These are phyloP conservation scores for Penicillium sp. DNA, from an alignment of 2,329 filamentous ascomycete species.

Conservation along the genomic window DNA sequence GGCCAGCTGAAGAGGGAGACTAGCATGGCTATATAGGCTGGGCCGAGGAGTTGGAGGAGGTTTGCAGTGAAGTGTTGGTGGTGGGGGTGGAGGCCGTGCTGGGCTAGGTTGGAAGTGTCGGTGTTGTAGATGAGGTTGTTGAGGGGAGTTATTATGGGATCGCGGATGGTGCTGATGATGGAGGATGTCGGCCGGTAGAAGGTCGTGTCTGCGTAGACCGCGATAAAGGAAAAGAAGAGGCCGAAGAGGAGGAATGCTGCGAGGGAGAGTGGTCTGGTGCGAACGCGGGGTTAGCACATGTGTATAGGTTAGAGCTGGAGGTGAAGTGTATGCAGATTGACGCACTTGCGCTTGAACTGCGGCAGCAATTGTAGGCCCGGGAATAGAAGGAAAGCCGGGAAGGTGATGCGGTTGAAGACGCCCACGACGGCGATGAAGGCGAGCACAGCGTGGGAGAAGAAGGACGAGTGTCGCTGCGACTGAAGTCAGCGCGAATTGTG, in stretches of 20 bases:
- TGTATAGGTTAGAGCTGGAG: constrained; percentile 6
- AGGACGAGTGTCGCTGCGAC: constrained; percentile 67
- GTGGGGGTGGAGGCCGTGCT: constrained; percentile 75
- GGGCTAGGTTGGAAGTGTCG: constrained; percentile 65
- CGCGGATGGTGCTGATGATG: constrained; percentile 46
- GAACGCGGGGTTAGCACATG: constrained; percentile 11
- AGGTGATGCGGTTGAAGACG: constrained; percentile 94
- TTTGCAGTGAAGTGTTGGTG: constrained; percentile 75
- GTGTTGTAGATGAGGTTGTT: constrained; percentile 79
- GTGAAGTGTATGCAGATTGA: constrained; percentile 12
- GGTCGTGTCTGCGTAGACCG: constrained; percentile 77
- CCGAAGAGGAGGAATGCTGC: constrained; percentile 65
- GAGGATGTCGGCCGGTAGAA: constrained; percentile 63
- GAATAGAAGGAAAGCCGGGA: constrained; percentile 86
- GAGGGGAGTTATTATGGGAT: constrained; percentile 70
- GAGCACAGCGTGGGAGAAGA: constrained; percentile 73
- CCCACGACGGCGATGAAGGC: constrained; percentile 81
- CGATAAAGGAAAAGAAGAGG: constrained; percentile 66
- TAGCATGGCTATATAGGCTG: constrained; percentile 58
- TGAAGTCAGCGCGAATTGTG: constrained; percentile 1
- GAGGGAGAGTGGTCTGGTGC: constrained; percentile 56
- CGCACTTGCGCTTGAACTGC: constrained; percentile 78
- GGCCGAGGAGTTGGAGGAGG: constrained; percentile 69
- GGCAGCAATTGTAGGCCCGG: constrained; percentile 80
- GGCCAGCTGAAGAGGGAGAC: constrained; percentile 50